Evolutionary conservation across 768 basidiomycete species (phyloP), one percentile per base, ranked within the genome.

Genomic region (Suillus subalutaceus): DNA sequence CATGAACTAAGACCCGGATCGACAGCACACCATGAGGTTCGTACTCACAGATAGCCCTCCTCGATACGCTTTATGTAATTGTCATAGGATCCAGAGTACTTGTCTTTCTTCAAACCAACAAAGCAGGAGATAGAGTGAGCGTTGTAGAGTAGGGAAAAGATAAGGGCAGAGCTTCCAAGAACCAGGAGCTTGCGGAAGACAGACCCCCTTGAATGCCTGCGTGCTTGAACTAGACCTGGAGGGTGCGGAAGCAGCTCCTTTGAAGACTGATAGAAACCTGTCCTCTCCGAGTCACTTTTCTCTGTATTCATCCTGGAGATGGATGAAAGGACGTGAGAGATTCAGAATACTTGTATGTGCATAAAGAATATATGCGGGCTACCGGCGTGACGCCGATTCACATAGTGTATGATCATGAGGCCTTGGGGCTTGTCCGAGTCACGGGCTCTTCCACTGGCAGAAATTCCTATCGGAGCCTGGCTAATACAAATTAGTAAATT

Each of bases 1-100:
- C 23, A 30, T 66, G 59, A 67, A 59, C n/a, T 10, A 1, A 16
- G 40, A 16, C 7, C 6, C 2, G 2, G 15, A n/a, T 46, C 35
- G 32, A 6, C 15, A 40, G 23, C 52, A 10, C 53, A 23, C 10
- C 37, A 40, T 38, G 40, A 66, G 61, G 63, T 46, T 30, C 4
- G 20, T n/a, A 71, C 80, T 71, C 59, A 80, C 81, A 82, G 73
- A 69, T 76, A 81, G 2, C 71, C 44, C 46, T 76, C 67, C 67
- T 82, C 82, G 37, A 72, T 66, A 2, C 48, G 67, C 44, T 56
- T 53, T 23, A 63, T 38, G 38, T 77, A 69, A 50, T 55, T 67
- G 53, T 68, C 67, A 52, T 72, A 66, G 15, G 53, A 64, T 38
- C 43, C 57, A 56, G 55, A n/a, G 6, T 20, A 13, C 13, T 32